Conservation (phyloP, 306 rosid genomes). For the Cucurbita argyrosperma region DNA sequence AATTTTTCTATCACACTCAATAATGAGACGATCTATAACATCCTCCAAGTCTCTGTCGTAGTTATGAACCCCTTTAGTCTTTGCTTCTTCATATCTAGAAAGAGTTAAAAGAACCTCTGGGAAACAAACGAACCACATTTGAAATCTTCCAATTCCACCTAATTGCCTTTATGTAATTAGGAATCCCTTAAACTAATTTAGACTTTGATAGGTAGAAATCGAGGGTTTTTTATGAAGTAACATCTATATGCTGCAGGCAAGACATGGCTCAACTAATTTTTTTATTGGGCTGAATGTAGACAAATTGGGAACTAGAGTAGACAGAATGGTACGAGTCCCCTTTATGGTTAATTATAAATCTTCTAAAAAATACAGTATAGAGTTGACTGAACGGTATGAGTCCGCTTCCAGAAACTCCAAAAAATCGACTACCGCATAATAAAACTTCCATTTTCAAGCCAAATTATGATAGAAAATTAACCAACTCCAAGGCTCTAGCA, state of each 20-base stretch:
- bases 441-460: neutral
- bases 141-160: neutral
- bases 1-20: slow-evolving; percentile 92
- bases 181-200: neutral
- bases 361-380: neutral
- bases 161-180: neutral
- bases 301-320: neutral
- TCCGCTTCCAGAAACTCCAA: neutral
- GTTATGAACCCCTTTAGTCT: slow-evolving; percentile 51
- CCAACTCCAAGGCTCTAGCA: neutral
- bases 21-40: slow-evolving; percentile 83
- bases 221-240: neutral
- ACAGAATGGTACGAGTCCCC: too few species aligned
- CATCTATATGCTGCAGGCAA: neutral
- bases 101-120: slow-evolving; percentile 30
- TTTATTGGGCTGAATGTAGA: neutral
- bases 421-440: neutral
- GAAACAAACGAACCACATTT: neutral
- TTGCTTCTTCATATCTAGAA: slow-evolving; percentile 75
- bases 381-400: neutral
- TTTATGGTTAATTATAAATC: neutral
- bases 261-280: neutral
- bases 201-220: neutral
- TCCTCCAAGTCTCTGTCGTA: slow-evolving; percentile 94
- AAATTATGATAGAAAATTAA: neutral